Conservation (phyloP, 2,329 filamentous ascomycete species). For the Talaromyces verruculosus region DNA sequence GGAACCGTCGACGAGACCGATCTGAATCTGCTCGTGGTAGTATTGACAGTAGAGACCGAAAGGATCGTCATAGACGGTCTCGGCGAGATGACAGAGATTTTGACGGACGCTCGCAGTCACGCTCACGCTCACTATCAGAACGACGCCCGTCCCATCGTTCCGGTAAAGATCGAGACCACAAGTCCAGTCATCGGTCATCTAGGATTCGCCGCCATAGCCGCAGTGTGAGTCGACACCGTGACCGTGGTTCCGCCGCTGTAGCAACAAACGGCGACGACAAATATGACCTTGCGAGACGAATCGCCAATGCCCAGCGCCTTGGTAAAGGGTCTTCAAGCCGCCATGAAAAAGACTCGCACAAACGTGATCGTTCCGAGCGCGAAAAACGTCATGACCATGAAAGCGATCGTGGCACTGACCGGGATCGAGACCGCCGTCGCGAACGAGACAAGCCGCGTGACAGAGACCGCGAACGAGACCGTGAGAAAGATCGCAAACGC, state of each 20-base stretch:
- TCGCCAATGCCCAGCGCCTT: conserved; percentile 31
- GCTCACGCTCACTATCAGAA: conserved; percentile 64
- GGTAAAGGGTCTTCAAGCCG: conserved; percentile 28
- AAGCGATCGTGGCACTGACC: conserved; percentile 28
- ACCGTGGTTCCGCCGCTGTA: conserved; percentile 28
- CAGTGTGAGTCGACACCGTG: conserved; percentile 37
- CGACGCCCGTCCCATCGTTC: conserved; percentile 61
- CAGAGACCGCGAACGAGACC: conserved; percentile 37
- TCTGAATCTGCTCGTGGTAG: conserved; percentile 41
- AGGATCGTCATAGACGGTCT: conserved; percentile 18
- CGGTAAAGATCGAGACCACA: conserved; percentile 58
- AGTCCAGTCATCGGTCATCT: conserved; percentile 29
- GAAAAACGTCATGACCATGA: conserved; percentile 28
- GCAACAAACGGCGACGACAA: conserved; percentile 29
- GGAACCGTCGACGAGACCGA: conserved; percentile 50
- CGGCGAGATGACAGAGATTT: conserved; percentile 45
- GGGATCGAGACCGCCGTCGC: conserved; percentile 47
- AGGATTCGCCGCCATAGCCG: conserved; percentile 48
- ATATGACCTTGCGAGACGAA: conserved; percentile 30
- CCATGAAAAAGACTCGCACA: conserved; percentile 31
- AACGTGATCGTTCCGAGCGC: conserved; percentile 29
- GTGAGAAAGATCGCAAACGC: conserved; percentile 37
- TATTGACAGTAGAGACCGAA: conserved; percentile 29
- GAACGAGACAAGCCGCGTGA: conserved; percentile 31
- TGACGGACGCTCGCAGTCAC: conserved; percentile 37